Percentiles rank a stretch among this genome's conserved stretches.
Evolutionary conservation across 2,329 filamentous ascomycete species (phyloP).

Genomic region (Talaromyces sp.): DNA sequence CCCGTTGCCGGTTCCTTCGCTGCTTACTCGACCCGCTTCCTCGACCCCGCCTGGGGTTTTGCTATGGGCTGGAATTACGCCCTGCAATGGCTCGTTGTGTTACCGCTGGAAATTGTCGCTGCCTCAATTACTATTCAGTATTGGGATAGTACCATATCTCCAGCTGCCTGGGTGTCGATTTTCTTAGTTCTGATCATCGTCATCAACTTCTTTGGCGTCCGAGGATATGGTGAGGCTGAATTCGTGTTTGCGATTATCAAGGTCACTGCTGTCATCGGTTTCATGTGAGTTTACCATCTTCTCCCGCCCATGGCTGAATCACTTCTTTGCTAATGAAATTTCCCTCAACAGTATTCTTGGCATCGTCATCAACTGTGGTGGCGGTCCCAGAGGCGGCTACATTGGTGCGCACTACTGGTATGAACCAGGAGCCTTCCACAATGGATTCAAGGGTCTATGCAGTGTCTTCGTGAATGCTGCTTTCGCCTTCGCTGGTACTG

Average conservation of each 20-base stretch:
- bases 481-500: slow-evolving; percentile 59
- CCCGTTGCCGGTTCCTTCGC: slow-evolving; percentile 90
- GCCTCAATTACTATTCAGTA: slow-evolving; percentile 79
- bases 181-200: slow-evolving; percentile 70
- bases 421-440: slow-evolving; percentile 68
- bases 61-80: slow-evolving; percentile 96
- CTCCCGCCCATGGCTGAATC: slow-evolving; percentile 18
- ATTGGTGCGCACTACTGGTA: slow-evolving; percentile 75
- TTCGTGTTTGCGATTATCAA: slow-evolving; percentile 85
- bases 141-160: slow-evolving; percentile 63
- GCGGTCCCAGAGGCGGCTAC: slow-evolving; percentile 66
- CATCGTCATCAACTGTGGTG: slow-evolving; percentile 78
- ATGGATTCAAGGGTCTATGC: slow-evolving; percentile 62
- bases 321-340: slow-evolving; percentile 17
- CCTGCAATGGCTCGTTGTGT: slow-evolving; percentile 76
- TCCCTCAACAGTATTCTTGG: slow-evolving; percentile 62
- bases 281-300: slow-evolving; percentile 58
- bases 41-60: slow-evolving; percentile 92
- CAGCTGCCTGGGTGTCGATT: slow-evolving; percentile 73
- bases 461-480: slow-evolving; percentile 60
- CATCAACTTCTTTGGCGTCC: slow-evolving; percentile 86
- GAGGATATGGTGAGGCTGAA: slow-evolving; percentile 83
- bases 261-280: slow-evolving; percentile 77
- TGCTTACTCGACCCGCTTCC: slow-evolving; percentile 82
- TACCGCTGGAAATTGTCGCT: slow-evolving; percentile 82